Percentiles rank a stretch among this genome's conserved stretches.
Conservation (phyloP, 768 basidiomycete genomes). For the Lentinula sp. region DNA sequence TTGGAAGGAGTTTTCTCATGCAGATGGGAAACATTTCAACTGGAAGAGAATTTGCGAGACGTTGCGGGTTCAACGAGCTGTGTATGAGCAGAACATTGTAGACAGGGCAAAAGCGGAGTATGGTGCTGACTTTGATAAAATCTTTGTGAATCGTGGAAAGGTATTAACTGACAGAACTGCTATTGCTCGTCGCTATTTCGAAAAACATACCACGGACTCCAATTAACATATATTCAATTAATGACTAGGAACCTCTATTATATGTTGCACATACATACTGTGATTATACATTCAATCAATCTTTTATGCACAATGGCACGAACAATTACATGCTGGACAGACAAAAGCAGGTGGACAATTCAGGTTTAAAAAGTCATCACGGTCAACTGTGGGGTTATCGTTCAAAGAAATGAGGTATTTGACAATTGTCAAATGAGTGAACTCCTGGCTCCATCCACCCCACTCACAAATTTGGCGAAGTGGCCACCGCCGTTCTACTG, state of each 20-base stretch:
- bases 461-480: too few species aligned
- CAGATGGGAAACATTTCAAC: background rate
- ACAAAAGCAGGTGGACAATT: conserved; percentile 5
- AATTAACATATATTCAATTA: background rate
- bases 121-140: background rate
- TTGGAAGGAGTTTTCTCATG: background rate
- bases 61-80: background rate
- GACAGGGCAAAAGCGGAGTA: background rate
- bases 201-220: background rate
- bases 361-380: conserved; percentile 17
- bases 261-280: too few species aligned
- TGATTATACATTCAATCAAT: too few species aligned
- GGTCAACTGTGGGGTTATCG: conserved; percentile 9
- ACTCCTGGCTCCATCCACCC: too few species aligned
- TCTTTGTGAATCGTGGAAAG: background rate
- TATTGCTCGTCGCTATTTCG: background rate
- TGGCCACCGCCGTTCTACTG: too few species aligned
- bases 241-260: background rate
- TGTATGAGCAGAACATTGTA: background rate
- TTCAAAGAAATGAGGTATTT: too few species aligned
- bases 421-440: too few species aligned
- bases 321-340: conserved; percentile 14
- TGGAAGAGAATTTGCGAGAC: background rate
- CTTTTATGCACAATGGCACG: conserved; percentile 13
- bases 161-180: background rate